Base-by-base conservation (phyloP, 768 basidiomycete genomes). In the Serpula lacrymans region DNA sequence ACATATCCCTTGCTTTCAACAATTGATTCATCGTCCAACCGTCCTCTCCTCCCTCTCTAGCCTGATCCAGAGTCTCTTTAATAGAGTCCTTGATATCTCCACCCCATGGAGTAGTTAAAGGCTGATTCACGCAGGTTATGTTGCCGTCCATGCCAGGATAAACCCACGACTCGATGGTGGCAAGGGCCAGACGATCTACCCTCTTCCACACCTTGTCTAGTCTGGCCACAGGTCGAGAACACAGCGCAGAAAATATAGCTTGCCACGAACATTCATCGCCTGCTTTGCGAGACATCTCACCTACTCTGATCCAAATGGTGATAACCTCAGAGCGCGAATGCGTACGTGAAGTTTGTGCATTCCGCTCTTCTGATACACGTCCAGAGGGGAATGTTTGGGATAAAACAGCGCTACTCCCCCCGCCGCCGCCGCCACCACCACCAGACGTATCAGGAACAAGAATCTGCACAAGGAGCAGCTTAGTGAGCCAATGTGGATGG, bases 191-290 rank as follows among this genome's bases (percentile, higher is more conserved):
- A 0, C 75, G 56, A 43, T 88, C 83, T 1, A 86, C 84, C 14
- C 88, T 70, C 51, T 77, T 80, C 89, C 89, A 92, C 5, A 72
- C 84, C 58, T 88, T 88, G 36, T 82, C 84, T 35, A 91, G 59
- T 26, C 89, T 67, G 7, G 87, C 84, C 16, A 92, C 71, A 13
- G 89, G 83, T 20, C 80, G 68, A 12, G 83, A 81, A 46, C 83
- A 86, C 12, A 91, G 57, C 6, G 83, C 89, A 10, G 72, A 68
- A n/a, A 60, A 61, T 37, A 91, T 82, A 2, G 88, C 88, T 29
- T 68, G 73, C 85, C 84, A 92, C 11, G 86, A 78, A 44, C 81
- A 84, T 53, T 86, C 84, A 49, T 92, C 88, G 0, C 89, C 89
- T 2, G 69, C 67, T n/a, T 67, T 53, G 7, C 88, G 71, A 45